phyloP scores from a whole-genome alignment of 2,329 filamentous ascomycete genomes.

The Diplodia seriata region DNA sequence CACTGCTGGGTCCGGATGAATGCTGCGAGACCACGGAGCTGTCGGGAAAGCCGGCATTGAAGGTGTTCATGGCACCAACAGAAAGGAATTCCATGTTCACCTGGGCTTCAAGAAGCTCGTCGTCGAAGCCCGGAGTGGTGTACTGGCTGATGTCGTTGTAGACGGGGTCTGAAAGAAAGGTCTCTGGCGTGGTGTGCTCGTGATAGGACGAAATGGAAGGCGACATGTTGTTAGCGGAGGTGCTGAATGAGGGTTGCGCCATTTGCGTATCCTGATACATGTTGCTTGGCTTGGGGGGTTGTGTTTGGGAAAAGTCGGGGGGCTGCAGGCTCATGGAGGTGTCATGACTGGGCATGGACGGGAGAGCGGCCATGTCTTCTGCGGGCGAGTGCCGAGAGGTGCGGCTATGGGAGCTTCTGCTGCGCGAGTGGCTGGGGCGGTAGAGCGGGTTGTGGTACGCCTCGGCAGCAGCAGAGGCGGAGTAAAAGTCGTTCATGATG shows the following conservation, averaged over 20 bases:
- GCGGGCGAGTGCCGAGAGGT: constrained; percentile 12
- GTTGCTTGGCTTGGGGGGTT: constrained; percentile 7
- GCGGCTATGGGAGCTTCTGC: constrained; percentile 13
- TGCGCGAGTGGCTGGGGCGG: constrained; percentile 15
- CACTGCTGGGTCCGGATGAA: constrained; percentile 16
- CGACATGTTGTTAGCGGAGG: constrained; percentile 44
- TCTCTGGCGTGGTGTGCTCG: constrained; percentile 48
- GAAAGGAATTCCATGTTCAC: constrained; percentile 9
- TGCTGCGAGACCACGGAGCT: constrained; percentile 3
- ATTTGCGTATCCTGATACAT: constrained; percentile 25
- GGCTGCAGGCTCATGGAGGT: constrained; percentile 18
- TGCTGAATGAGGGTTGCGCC: constrained; percentile 31
- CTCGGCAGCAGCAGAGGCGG: constrained; percentile 25
- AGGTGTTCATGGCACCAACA: constrained; percentile 11
- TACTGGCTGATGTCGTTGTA: constrained; percentile 44
- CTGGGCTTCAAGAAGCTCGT: constrained; percentile 13
- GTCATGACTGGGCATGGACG: constrained; percentile 17
- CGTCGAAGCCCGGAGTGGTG: constrained; percentile 42
- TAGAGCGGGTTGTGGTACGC: not conserved
- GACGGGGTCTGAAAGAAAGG: constrained; percentile 45
- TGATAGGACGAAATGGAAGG: constrained; percentile 45
- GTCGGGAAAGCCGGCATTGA: constrained; percentile 18
- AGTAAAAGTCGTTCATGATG: constrained; percentile 36
- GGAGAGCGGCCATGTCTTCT: constrained; percentile 18
- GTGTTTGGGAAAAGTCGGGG: constrained; percentile 9